Conservation (phyloP, 1,139 yeast species). For the Suzukiozyma palmioleophila region DNA sequence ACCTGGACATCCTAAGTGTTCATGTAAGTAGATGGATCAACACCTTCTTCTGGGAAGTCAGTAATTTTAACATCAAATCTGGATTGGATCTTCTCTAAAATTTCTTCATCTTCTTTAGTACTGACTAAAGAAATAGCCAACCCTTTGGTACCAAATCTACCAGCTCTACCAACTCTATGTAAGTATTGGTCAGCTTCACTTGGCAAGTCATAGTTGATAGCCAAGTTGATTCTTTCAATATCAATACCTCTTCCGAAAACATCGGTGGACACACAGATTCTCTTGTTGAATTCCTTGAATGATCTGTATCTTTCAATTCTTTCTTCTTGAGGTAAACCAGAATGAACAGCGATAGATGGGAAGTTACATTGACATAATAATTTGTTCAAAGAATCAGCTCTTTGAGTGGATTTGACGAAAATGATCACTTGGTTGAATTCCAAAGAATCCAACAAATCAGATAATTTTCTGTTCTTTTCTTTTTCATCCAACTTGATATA, state of each 20-base stretch:
- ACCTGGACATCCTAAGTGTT: conserved; percentile 59
- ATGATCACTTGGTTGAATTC: conserved; percentile 98
- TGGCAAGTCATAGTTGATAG: conserved; percentile 92
- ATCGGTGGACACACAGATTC: conserved; percentile 97
- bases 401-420: conserved; percentile 85
- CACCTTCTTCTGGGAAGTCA: conserved; percentile 97
- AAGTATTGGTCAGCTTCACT: conserved; percentile 94
- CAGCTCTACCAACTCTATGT: conserved; percentile 99
- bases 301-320: conserved; percentile 95
- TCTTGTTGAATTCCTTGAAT: conserved; percentile 96
- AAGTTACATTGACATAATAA: conserved; percentile 89
- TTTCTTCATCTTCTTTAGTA: conserved; percentile 81
- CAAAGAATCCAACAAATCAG: conserved; percentile 87
- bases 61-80: conserved; percentile 94
- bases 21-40: conserved; percentile 97
- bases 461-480: conserved; percentile 90
- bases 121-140: conserved; percentile 90
- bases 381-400: conserved; percentile 90
- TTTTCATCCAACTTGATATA: conserved; percentile 84
- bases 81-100: conserved; percentile 89
- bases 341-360: conserved; percentile 97
- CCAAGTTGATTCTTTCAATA: conserved; percentile 96
- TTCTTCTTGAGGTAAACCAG: conserved; percentile 95
- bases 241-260: conserved; percentile 99
- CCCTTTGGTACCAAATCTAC: conserved; percentile 99